Evolutionary conservation across 2,329 filamentous ascomycete genomes (phyloP), one percentile per base, ranked within the genome.

Genomic region (Basipetospora chlamydospora): DNA sequence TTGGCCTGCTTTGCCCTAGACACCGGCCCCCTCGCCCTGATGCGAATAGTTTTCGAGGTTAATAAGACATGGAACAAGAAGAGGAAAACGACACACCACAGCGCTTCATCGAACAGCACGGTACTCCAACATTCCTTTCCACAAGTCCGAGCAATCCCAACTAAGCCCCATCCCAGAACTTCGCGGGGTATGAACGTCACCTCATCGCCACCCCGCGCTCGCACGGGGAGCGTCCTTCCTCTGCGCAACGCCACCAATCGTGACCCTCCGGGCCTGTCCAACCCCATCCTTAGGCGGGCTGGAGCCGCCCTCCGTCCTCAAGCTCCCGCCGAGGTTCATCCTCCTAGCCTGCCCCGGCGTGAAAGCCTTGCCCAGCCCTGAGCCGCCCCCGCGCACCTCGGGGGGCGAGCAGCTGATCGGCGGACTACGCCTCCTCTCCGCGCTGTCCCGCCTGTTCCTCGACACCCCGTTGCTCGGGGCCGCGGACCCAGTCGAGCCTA

Each of bases 401-500:
- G 59, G 54, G 2, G 69, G 63, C 25, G 66, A 67, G 51, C 66
- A 73, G 23, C 58, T 50, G 45, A 73, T 61, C 11, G 70, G 69
- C 10, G 69, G 68, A 41, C 65, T 70, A 35, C 61, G 57, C 25
- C 65, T 59, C 33, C 66, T 57, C 50, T 72, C 67, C 3, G 59
- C 49, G 41, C 65, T 69, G 41, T 59, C 60, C 26, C 68, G 59
- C 28, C 69, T 59, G 37, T 69, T 57, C 29, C 70, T 59, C 28
- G 66, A 71, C 45, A 75, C 68, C 29, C 70, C 70, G 48, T 73
- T 73, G 6, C 65, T 58, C 44, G 54, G 60, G 46, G 66, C 70
- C n/a, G n/a, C n/a, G n/a, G n/a, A n/a, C n/a, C n/a, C n/a, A n/a
- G n/a, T n/a, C n/a, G n/a, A n/a, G n/a, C n/a, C n/a, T n/a, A n/a